These are phyloP conservation scores for Nepenthes mirabilis DNA, from an alignment of 148 eudicot species.

Conservation along the genomic window DNA sequence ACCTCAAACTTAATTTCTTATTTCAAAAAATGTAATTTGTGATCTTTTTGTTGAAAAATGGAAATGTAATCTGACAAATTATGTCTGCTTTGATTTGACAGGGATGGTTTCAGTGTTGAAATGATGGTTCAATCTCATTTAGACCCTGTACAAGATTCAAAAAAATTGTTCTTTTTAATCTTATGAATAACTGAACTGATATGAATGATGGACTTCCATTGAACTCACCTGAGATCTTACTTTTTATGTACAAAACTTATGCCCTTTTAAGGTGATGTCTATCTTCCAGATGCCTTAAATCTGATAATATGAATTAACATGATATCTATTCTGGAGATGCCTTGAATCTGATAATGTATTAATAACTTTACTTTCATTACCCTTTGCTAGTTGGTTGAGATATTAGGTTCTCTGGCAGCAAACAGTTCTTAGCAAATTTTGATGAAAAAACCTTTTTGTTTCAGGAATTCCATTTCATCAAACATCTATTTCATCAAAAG, in stretches of 20 bases:
- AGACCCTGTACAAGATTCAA: too few species aligned
- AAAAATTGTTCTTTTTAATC: too few species aligned
- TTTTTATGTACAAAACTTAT: not conserved
- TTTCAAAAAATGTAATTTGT: too few species aligned
- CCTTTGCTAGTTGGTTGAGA: not conserved
- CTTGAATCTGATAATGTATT: not conserved
- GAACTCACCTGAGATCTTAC: not conserved
- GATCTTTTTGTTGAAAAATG: too few species aligned
- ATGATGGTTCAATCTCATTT: too few species aligned
- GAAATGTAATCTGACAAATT: too few species aligned
- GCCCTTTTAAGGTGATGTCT: not conserved
- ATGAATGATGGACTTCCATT: too few species aligned
- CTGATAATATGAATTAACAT: not conserved
- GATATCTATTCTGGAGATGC: not conserved
- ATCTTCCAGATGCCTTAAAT: not conserved
- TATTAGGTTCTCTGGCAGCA: constrained; percentile 11
- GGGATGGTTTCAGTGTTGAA: too few species aligned
- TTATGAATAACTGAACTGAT: too few species aligned
- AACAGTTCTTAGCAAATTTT: constrained; percentile 18
- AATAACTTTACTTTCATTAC: not conserved
- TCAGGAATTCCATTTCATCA: constrained; percentile 84
- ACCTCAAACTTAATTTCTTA: too few species aligned
- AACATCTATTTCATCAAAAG: constrained; percentile 64
- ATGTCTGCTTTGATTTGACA: too few species aligned
- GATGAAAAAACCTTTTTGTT: constrained; percentile 39